Evolutionary conservation across 2,329 filamentous ascomycete species (phyloP).

Genomic region (Whalleya microplaca): DNA sequence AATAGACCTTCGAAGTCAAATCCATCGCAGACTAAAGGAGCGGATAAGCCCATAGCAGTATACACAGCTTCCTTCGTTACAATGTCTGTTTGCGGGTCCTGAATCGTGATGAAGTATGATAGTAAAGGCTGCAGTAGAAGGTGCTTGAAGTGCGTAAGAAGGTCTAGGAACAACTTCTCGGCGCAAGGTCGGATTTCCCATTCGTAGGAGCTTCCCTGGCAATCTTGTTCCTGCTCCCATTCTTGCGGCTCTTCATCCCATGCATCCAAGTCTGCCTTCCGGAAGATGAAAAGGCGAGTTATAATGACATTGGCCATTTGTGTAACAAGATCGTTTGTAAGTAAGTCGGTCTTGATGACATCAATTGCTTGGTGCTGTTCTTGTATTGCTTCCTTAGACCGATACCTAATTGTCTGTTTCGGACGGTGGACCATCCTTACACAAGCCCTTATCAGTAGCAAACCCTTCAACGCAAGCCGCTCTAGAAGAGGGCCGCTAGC

Average conservation of each 20-base stretch:
- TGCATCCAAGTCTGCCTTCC: conserved; percentile 80
- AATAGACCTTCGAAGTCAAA: conserved; percentile 87
- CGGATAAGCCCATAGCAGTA: conserved; percentile 85
- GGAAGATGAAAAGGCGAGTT: conserved; percentile 85
- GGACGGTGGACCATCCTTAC: conserved; percentile 84
- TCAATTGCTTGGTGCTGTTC: conserved; percentile 73
- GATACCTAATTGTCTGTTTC: conserved; percentile 81
- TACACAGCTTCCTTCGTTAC: conserved; percentile 93
- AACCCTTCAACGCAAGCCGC: conserved; percentile 78
- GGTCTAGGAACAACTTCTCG: conserved; percentile 90
- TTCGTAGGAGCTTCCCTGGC: conserved; percentile 83
- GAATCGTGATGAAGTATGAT: conserved; percentile 79
- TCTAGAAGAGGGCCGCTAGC: conserved; percentile 70
- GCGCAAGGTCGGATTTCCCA: conserved; percentile 91
- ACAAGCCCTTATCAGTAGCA: conserved; percentile 81
- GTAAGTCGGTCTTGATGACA: conserved; percentile 71
- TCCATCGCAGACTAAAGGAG: conserved; percentile 71
- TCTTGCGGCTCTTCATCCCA: conserved; percentile 96
- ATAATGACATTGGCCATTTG: conserved; percentile 85
- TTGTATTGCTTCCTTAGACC: conserved; percentile 71
- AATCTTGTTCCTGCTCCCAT: conserved; percentile 91
- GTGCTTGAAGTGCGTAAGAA: conserved; percentile 86
- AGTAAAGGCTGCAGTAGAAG: conserved; percentile 79
- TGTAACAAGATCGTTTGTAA: conserved; percentile 76
- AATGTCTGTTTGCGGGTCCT: conserved; percentile 68